These are phyloP conservation scores for Eucalyptus grandis DNA, from an alignment of 345 rosid species.

Conservation along the genomic window DNA sequence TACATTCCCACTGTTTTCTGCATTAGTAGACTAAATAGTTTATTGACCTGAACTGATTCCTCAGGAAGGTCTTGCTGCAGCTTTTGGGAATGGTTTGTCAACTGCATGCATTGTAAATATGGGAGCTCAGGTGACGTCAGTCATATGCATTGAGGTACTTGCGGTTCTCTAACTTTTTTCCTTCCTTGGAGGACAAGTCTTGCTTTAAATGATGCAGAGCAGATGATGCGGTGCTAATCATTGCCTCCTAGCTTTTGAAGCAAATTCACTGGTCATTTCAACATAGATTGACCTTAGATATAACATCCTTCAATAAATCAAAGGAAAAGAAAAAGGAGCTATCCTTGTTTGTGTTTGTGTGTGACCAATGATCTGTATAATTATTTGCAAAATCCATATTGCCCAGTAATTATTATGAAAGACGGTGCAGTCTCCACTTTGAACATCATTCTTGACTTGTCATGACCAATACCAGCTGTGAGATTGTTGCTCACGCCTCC, in stretches of 20 bases:
- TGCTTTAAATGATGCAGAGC: neutral
- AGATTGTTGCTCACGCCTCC: neutral
- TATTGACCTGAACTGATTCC: neutral
- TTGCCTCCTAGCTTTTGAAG: neutral
- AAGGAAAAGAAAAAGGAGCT: neutral
- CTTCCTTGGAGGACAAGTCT: neutral
- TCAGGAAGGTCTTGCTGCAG: slow-evolving; percentile 91
- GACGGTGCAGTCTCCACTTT: neutral
- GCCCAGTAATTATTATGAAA: neutral
- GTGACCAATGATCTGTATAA: neutral
- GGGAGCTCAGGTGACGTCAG: slow-evolving; percentile 84
- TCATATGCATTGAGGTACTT: slow-evolving; percentile 83
- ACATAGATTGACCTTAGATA: neutral
- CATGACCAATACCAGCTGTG: neutral
- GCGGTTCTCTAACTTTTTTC: neutral
- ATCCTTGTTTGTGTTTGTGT: neutral
- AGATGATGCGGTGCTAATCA: neutral
- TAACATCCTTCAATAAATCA: neutral
- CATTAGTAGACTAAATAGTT: neutral
- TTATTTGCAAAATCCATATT: neutral
- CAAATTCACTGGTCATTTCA: neutral
- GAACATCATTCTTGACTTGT: neutral
- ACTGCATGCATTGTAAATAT: slow-evolving; percentile 86
- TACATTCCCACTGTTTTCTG: neutral
- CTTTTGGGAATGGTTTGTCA: slow-evolving; percentile 87